Evolutionary conservation across 106 monocot species (phyloP).

Genomic region (Narthecium ossifragum): DNA sequence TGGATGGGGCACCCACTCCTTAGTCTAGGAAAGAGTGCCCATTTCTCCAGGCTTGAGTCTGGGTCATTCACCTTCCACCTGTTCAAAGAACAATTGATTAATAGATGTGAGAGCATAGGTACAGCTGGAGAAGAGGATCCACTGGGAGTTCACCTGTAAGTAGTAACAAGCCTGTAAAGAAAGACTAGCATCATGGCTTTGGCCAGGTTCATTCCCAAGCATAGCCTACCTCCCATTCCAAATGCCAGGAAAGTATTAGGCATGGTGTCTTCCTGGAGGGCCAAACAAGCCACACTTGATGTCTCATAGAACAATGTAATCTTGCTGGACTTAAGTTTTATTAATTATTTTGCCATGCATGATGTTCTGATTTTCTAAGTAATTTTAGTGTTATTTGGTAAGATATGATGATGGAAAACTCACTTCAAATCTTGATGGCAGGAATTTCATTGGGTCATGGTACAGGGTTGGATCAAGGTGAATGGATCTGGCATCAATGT

Average conservation of each 20-base stretch:
- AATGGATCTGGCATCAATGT: constrained; percentile 65
- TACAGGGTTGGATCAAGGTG: constrained; percentile 49
- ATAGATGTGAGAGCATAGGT: not conserved
- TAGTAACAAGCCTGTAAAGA: constrained; percentile 62
- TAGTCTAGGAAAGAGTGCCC: constrained; percentile 71
- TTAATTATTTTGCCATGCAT: too few relatives aligned
- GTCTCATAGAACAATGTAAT: too few relatives aligned
- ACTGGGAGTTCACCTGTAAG: constrained; percentile 50
- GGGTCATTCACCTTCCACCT: constrained; percentile 67
- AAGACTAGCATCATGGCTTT: constrained; percentile 83
- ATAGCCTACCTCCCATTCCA: constrained; percentile 62
- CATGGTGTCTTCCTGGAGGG: constrained; percentile 47
- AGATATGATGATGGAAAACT: too few relatives aligned
- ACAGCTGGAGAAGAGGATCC: not conserved
- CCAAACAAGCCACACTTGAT: too few relatives aligned
- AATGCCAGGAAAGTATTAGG: constrained; percentile 61
- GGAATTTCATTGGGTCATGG: constrained; percentile 49
- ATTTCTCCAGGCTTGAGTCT: constrained; percentile 51
- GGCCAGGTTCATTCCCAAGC: constrained; percentile 85
- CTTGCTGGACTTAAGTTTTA: too few relatives aligned
- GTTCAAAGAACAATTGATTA: not conserved
- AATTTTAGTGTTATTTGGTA: too few relatives aligned
- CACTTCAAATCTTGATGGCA: constrained; percentile 63
- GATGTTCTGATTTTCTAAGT: too few relatives aligned
- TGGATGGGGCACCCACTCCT: constrained; percentile 64